phyloP scores from a whole-genome alignment of 306 rosid genomes.

The Fragaria nilgerrensis region DNA sequence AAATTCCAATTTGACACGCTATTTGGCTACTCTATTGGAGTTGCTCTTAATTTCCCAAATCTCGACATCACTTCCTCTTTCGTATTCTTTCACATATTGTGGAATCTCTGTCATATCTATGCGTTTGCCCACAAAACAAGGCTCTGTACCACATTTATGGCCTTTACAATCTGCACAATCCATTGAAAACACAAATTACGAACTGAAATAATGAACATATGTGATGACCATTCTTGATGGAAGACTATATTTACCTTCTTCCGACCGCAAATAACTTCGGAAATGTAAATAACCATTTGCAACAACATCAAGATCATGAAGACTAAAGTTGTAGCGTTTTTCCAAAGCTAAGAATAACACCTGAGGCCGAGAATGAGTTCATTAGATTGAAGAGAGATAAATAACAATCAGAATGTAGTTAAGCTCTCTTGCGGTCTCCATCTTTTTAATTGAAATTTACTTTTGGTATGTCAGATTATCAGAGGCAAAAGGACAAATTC shows the following conservation, averaged over 20 bases:
- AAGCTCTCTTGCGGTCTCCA: neutral
- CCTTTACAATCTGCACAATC: constrained; percentile 48
- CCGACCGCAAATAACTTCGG: constrained; percentile 55
- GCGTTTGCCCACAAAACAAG: constrained; percentile 56
- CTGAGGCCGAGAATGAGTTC: constrained; percentile 27
- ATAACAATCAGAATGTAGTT: neutral
- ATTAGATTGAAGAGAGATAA: neutral
- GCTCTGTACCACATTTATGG: constrained; percentile 15
- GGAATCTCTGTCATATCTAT: constrained; percentile 61
- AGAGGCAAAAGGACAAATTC: constrained; percentile 2
- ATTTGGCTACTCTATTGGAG: no score
- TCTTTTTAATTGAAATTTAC: no score
- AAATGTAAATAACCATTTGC: constrained; percentile 83
- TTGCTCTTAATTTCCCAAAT: constrained; percentile 62
- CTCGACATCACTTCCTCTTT: constrained; percentile 74
- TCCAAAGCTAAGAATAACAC: constrained; percentile 76
- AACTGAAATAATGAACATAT: constrained; percentile 6
- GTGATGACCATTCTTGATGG: neutral
- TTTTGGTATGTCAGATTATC: neutral
- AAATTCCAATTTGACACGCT: no score
- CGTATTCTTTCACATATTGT: constrained; percentile 58
- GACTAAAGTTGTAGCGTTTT: constrained; percentile 88
- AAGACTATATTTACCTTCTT: constrained; percentile 41
- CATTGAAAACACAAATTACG: constrained; percentile 17
- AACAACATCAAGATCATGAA: constrained; percentile 69